Evolutionary conservation across 371 early-diverging fungal species (phyloP), one percentile per base, ranked within the genome.

Genomic region (Lichtheimia ramosa): DNA sequence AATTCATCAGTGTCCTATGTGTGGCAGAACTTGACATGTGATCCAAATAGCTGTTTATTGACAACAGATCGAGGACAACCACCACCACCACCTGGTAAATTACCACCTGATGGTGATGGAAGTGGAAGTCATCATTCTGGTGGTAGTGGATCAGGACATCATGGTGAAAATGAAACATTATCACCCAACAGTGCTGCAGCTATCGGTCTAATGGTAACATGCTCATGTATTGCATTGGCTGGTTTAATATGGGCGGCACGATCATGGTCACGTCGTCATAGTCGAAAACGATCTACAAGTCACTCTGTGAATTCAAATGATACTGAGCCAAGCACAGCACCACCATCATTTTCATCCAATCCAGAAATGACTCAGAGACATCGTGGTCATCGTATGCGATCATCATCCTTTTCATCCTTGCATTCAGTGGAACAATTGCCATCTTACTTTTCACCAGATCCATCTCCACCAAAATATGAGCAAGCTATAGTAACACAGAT

Each of bases 401-500:
- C 54, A 20, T 56, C 70, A 21, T 61, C 55, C 0, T 58, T 64
- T 20, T 69, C 68, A 42, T 62, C 61, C n/a, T 24, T 59, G 15
- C 50, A 62, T 1, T 62, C 61, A n/a, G 43, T 53, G 13, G 75
- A 77, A 25, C 60, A 69, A 7, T 39, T 77, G 12, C 78, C 78
- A 1, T 65, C 73, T 18, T 77, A 77, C n/a, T 49, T 66, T 18
- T 59, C 71, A 7, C 69, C 75, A 7, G 73, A 72, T 46, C 59
- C 63, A 5, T 58, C 71, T 3, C 75, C 75, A 20, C 78, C 78
- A 21, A 77, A 77, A 58, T 77, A 77, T 51, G 78, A 77, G 54
- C 75, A 77, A 27, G 78, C 78, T 27, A 74, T 77, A 51, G 78
- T 77, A 6, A 74, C 73, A 18, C 78, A 77, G 51, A 77, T 77